Conservation (phyloP, 805 yeast genomes). For the Schizosaccharomyces octosporus region DNA sequence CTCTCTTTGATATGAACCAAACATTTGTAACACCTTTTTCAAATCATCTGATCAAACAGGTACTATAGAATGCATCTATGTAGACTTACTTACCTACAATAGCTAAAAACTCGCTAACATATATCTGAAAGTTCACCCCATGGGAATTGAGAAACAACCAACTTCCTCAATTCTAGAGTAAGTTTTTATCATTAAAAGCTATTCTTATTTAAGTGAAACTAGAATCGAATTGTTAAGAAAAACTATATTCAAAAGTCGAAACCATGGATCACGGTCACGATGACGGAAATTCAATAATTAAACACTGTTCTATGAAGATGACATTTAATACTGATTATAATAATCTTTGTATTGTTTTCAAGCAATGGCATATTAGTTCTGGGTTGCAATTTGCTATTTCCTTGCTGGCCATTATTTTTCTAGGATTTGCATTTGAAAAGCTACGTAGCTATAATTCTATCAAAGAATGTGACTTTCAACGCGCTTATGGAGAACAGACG, state of each 20-base stretch:
- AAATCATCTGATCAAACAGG: too few relatives aligned
- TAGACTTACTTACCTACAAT: too few relatives aligned
- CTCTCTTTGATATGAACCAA: too few relatives aligned
- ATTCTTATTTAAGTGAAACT: too few relatives aligned
- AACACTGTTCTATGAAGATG: background rate
- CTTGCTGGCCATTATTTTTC: background rate
- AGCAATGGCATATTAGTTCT: background rate
- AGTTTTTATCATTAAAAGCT: too few relatives aligned
- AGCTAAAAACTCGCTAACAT: too few relatives aligned
- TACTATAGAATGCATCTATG: too few relatives aligned
- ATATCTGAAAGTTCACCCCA: too few relatives aligned
- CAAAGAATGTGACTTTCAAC: background rate
- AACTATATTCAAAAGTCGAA: background rate
- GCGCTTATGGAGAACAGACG: background rate
- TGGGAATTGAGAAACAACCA: too few relatives aligned
- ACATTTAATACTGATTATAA: background rate
- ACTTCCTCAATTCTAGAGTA: too few relatives aligned
- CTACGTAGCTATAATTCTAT: background rate
- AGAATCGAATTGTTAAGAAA: too few relatives aligned
- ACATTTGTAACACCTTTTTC: too few relatives aligned
- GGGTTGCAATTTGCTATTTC: background rate
- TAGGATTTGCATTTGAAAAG: background rate
- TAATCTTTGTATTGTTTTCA: background rate
- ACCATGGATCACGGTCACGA: constrained; percentile 6
- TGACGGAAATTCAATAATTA: constrained; percentile 6